phyloP scores from a whole-genome alignment of 306 rosid genomes.

The Sicyos edulis region DNA sequence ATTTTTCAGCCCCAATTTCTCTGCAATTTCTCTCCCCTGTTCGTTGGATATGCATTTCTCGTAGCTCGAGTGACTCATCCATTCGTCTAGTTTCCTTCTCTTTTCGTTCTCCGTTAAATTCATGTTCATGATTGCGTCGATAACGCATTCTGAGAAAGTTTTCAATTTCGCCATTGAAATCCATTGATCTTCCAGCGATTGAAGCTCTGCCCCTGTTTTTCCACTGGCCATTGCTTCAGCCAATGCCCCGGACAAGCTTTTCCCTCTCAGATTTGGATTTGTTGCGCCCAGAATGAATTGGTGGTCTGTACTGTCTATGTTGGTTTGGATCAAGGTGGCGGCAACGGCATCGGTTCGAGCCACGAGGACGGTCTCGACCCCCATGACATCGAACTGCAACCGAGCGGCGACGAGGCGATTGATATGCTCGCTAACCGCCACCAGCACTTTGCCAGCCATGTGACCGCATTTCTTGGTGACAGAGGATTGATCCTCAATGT shows the following conservation, averaged over 20 bases:
- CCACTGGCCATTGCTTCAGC: constrained; percentile 60
- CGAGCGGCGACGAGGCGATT: constrained; percentile 88
- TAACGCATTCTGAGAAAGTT: constrained; percentile 72
- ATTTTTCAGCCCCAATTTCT: constrained; percentile 49
- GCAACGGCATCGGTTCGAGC: constrained; percentile 90
- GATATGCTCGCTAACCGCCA: constrained; percentile 70
- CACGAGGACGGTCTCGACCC: constrained; percentile 76
- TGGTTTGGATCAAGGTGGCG: constrained; percentile 75
- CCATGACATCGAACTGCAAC: constrained; percentile 93
- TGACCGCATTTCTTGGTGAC: constrained; percentile 92
- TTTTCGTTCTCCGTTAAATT: constrained; percentile 51
- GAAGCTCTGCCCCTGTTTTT: constrained; percentile 71
- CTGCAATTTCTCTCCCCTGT: constrained; percentile 57
- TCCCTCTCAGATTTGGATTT: constrained; percentile 46
- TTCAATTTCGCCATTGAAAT: constrained; percentile 51
- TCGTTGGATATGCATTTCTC: constrained; percentile 64
- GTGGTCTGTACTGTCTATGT: constrained; percentile 74
- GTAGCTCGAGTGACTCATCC: constrained; percentile 44
- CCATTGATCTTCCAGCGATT: constrained; percentile 72
- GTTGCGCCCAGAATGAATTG: constrained; percentile 84
- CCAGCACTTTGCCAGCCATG: constrained; percentile 94
- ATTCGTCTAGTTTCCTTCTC: constrained; percentile 50
- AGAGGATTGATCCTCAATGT: constrained; percentile 92
- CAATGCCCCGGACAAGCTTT: constrained; percentile 48
- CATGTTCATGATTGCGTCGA: constrained; percentile 47